phyloP scores from a whole-genome alignment of 1,284 basidiomycete species.

The Schizophyllum amplum region DNA sequence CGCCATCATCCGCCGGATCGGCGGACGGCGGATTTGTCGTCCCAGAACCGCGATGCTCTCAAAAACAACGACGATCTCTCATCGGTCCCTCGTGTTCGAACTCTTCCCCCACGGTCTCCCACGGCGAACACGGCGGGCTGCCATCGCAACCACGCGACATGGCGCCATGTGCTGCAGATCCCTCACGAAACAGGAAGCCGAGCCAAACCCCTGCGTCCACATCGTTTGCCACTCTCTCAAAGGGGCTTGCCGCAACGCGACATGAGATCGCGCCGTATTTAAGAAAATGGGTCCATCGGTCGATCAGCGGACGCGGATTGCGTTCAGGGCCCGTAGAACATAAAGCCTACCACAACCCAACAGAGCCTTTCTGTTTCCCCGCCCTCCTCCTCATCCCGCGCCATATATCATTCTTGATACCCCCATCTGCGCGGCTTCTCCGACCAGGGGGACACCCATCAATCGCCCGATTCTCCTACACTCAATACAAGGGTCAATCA shows the following conservation, averaged over 20 bases:
- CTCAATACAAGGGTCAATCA: neutral
- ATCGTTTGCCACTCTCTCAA: neutral
- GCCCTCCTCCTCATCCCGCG: neutral
- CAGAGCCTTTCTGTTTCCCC: neutral
- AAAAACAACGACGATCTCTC: too few species aligned
- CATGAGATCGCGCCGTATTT: neutral
- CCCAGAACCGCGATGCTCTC: too few species aligned
- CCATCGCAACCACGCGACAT: neutral
- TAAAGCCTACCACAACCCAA: neutral
- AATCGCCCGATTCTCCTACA: neutral
- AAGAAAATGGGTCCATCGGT: neutral
- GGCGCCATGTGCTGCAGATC: neutral
- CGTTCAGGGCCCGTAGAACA: neutral
- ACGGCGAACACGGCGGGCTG: neutral
- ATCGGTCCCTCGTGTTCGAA: too few species aligned
- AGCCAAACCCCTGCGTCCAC: neutral
- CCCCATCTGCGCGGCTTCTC: neutral
- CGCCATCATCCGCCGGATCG: too few species aligned
- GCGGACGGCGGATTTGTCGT: too few species aligned
- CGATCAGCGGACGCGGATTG: neutral
- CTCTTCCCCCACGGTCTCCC: neutral
- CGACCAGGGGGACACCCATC: neutral
- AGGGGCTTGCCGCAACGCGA: too few species aligned
- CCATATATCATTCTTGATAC: neutral
- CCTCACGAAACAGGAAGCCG: neutral